Evolutionary conservation across 768 basidiomycete species (phyloP).

Genomic region (Russula brevipes): DNA sequence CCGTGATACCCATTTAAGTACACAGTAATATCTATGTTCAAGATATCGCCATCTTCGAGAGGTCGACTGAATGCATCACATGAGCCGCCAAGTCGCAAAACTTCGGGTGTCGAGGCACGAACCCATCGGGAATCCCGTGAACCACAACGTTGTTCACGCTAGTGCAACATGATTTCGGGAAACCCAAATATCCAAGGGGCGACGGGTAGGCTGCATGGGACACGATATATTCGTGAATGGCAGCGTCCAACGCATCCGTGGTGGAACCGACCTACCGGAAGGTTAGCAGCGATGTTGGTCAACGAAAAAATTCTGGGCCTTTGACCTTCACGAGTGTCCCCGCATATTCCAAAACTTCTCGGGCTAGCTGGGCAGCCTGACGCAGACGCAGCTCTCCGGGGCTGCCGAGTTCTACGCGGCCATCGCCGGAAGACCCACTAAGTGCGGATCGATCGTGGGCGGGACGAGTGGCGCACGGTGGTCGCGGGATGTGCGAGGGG

Average conservation of each 20-base stretch:
- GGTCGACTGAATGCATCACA: conserved; percentile 51
- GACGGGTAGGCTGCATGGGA: conserved; percentile 77
- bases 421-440: conserved; percentile 7
- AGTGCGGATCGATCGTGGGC: neutral
- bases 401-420: conserved; percentile 16
- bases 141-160: conserved; percentile 84
- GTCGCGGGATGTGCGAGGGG: conserved; percentile 49
- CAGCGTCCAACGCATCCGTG: conserved; percentile 67
- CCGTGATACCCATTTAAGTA: conserved; percentile 84
- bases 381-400: conserved; percentile 14
- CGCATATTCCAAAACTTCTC: conserved; percentile 22
- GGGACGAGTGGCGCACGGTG: conserved; percentile 42
- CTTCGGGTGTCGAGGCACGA: conserved; percentile 27
- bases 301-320: neutral
- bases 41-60: conserved; percentile 75
- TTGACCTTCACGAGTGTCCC: conserved; percentile 23
- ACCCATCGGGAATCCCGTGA: conserved; percentile 93
- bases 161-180: conserved; percentile 75
- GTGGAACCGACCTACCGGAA: conserved; percentile 56
- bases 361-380: conserved; percentile 19
- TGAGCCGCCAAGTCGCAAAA: neutral
- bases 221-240: conserved; percentile 68
- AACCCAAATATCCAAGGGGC: conserved; percentile 70
- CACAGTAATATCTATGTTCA: conserved; percentile 86
- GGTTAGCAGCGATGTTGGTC: conserved; percentile 7